These are phyloP conservation scores for Ustilago tritici DNA, from an alignment of 1,284 basidiomycete genomes.

Conservation along the genomic window DNA sequence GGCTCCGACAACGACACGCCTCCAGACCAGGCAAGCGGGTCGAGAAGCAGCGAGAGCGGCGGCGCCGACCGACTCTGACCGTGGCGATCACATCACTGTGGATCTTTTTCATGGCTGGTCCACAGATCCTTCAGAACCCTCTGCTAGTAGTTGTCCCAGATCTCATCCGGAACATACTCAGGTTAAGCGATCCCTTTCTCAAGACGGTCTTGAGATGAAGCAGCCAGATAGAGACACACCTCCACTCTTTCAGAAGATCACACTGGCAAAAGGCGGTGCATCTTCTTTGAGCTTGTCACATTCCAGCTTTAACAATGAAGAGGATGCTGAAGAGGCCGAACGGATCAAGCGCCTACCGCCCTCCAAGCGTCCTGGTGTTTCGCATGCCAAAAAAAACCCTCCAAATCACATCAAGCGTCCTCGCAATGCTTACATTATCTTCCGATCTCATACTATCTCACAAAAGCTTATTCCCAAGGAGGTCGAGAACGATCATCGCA, in stretches of 20 bases:
- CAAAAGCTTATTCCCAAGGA: conserved; percentile 81
- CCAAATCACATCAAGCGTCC: conserved; percentile 84
- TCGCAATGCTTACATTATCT: conserved; percentile 94
- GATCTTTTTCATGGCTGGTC: conserved; percentile 29
- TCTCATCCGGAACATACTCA: background rate
- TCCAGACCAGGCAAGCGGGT: background rate
- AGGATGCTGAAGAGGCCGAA: conserved; percentile 2
- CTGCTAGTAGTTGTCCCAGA: conserved; percentile 1
- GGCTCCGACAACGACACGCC: background rate
- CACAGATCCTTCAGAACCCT: conserved; percentile 4
- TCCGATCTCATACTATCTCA: conserved; percentile 86
- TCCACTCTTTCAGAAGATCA: conserved; percentile 22
- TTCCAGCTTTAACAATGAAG: conserved; percentile 6
- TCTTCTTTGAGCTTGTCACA: conserved; percentile 8
- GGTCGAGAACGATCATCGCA: conserved; percentile 85
- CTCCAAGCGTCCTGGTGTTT: conserved; percentile 42
- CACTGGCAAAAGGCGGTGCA: conserved; percentile 21
- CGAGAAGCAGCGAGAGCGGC: background rate
- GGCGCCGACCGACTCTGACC: background rate
- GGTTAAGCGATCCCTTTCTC: conserved; percentile 23
- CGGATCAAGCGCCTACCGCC: conserved; percentile 18
- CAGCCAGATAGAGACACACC: background rate
- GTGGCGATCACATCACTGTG: conserved; percentile 8
- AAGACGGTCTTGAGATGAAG: background rate
- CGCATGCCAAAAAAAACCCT: conserved; percentile 58